Evolutionary conservation across 805 yeast species (phyloP), one percentile per base, ranked within the genome.

Genomic region (Candida silvatica): DNA sequence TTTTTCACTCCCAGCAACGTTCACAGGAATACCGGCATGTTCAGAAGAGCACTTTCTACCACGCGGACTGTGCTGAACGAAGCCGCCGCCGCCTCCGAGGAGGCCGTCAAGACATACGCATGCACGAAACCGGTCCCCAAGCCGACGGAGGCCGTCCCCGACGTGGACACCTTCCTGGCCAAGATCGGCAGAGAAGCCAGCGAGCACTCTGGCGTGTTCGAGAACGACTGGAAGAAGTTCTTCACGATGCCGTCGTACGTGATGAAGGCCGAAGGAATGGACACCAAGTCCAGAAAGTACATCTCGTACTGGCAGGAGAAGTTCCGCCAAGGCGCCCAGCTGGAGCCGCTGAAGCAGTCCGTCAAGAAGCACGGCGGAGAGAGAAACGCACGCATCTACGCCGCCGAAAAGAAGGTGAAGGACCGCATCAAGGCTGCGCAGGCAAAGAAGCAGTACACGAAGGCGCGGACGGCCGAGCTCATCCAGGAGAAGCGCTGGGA

Each of bases 311-410:
- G 94, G 79, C 67, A 74, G 32, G 78, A 87, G 49, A 74, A 70
- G 47, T 80, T 67, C 49, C 69, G 74, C 47, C 68, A 72, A 40
- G 74, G 78, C 36, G 68, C 66, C 36, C 48, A 45, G 16, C 61
- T 82, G 38, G 49, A 62, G 38, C 82, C 77, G 49, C 66, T 74
- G 43, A 71, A 71, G 46, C 58, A 64, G 42, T 85, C 88, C 7
- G 37, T 28, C n/a, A 78, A 70, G 65, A 85, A 85, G 67, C 65
- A 76, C 60, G 96, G 96, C 18, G 95, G 96, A 51, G 96, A 87
- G 60, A 74, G 95, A 56, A 80, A 76, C 49, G 71, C 80, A 41
- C 74, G 70, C 48, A 80, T 78, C 51, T 69, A 69, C 45, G 61
- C 66, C 14, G 90, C 94, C 7, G 71, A 71, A 42, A 55, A 72